A percentile compares a stretch with the other conserved stretches of the same genome.
Evolutionary conservation across 331 rosid species (phyloP).

Genomic region (Malus hybrid): DNA sequence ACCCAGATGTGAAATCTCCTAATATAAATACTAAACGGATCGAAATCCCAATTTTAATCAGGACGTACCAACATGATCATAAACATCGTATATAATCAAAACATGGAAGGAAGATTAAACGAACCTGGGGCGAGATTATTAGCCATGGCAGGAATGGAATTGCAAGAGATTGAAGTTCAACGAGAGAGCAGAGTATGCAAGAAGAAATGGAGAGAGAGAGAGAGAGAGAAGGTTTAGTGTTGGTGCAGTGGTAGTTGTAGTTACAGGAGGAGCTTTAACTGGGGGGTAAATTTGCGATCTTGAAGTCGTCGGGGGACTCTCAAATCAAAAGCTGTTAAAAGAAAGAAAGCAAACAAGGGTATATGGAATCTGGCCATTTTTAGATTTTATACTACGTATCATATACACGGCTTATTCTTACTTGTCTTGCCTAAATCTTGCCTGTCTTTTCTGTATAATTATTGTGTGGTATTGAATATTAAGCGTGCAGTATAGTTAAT

Average conservation of each 20-base stretch:
- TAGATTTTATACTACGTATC: not conserved
- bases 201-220: not conserved
- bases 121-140: constrained; percentile 42
- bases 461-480: too few relatives aligned
- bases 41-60: not conserved
- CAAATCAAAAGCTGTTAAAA: not conserved
- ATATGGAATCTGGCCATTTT: not conserved
- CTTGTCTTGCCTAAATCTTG: not conserved
- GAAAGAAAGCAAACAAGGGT: not conserved
- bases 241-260: not conserved
- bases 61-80: not conserved
- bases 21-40: not conserved
- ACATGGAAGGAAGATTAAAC: constrained; percentile 3
- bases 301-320: not conserved
- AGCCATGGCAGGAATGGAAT: constrained; percentile 35
- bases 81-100: not conserved
- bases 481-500: too few relatives aligned
- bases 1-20: constrained; percentile 14
- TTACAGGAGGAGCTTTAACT: not conserved
- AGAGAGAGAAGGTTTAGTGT: not conserved
- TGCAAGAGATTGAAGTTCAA: not conserved
- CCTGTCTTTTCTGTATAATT: not conserved
- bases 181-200: constrained; percentile 17
- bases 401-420: not conserved
- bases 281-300: constrained; percentile 6